Evolutionary conservation across 352 stramenopile species (phyloP), one percentile per base, ranked within the genome.

Genomic region (Phytophthora uliginosa): DNA sequence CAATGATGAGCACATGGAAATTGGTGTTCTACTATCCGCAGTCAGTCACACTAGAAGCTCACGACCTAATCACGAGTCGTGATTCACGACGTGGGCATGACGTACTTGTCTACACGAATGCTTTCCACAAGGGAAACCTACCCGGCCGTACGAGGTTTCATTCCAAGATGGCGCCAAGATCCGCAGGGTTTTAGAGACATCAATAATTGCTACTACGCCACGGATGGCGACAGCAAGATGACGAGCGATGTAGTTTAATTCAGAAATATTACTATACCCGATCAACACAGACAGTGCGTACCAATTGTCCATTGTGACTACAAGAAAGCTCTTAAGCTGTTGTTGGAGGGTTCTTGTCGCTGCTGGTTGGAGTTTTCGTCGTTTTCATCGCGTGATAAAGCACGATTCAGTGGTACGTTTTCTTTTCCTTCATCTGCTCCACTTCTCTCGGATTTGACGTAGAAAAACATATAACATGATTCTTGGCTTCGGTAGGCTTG

Each of bases 391-490:
- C 52, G 40, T 59, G 63, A 26, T 31, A 34, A 28, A 28, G 24
- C 54, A 17, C 54, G 59, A 47, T 77, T 84, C 9, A 70, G 24
- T 31, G 71, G 80, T 13, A 87, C 63, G 60, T 94, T 95, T 74
- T 95, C 86, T 57, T 95, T 94, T 69, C 90, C 86, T 48, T 74
- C 74, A 17, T 66, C 34, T 5, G 20, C 34, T 20, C 45, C 57
- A 17, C 66, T 71, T 24, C 65, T 73, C 17, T 85, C 77, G 5
- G 71, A 69, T 40, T 84, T 82, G 28, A 95, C 85, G 62, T 96
- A 97, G 62, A 97, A 95, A 33, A 96, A 81, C 86, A 97, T 93
- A 64, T 97, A 97, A 64, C 89, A 95, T 17, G 89, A 95, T 62
- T 95, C 87, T 45, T 95, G 89, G 33, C 87, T 94, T 33, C 87